A percentile compares a stretch with the other conserved stretches of the same genome.
These are phyloP conservation scores for Aspergillus sp. DNA, from an alignment of 2,329 filamentous ascomycete species.

Conservation along the genomic window DNA sequence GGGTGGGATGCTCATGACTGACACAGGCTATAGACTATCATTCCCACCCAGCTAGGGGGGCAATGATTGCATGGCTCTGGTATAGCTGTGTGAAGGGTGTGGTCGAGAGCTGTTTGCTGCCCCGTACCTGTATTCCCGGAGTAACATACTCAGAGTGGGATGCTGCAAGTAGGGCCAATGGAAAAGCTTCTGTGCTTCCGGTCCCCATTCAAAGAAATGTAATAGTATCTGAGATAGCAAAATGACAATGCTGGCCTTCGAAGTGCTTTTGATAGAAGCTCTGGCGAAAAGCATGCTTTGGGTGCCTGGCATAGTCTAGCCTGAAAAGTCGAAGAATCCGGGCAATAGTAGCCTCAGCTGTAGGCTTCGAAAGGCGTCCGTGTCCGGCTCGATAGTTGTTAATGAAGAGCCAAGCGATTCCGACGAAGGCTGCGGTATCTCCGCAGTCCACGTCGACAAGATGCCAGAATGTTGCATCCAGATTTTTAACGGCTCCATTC, in stretches of 20 bases:
- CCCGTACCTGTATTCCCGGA: neutral
- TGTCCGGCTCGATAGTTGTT: neutral
- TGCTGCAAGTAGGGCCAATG: neutral
- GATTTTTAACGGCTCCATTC: slow-evolving; percentile 36
- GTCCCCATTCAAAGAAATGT: neutral
- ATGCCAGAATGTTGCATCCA: neutral
- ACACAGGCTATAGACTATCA: neutral
- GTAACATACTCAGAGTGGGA: neutral
- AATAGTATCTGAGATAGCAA: neutral
- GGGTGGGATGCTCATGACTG: neutral
- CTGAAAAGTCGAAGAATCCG: neutral
- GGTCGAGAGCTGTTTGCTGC: neutral
- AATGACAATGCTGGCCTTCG: slow-evolving; percentile 6
- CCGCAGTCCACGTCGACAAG: neutral
- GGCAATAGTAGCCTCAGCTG: neutral
- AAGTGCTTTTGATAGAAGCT: neutral
- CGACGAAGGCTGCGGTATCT: neutral
- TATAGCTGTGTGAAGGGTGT: neutral
- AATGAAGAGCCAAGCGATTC: neutral
- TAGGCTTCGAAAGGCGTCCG: slow-evolving; percentile 1
- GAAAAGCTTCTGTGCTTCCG: slow-evolving; percentile 4
- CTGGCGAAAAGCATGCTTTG: neutral
- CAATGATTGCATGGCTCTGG: neutral
- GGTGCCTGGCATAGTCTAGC: neutral
- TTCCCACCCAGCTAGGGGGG: neutral